Conservation (phyloP, 805 yeast species). For the Scheffersomyces coipomensis region DNA sequence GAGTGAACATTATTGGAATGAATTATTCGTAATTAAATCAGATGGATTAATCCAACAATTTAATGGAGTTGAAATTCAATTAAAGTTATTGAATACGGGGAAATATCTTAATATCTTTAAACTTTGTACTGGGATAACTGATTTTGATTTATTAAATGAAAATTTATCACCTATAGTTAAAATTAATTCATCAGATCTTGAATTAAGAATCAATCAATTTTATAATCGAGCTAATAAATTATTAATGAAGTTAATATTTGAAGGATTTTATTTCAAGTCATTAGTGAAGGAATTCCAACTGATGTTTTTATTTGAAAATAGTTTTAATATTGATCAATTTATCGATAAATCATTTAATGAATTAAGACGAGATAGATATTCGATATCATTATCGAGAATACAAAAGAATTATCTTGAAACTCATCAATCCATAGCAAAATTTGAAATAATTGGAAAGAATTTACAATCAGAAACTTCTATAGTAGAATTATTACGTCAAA, state of each 20-base stretch:
- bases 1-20: slow-evolving; percentile 69
- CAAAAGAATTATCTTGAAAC: slow-evolving; percentile 21
- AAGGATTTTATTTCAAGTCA: slow-evolving; percentile 54
- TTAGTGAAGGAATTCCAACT: slow-evolving; percentile 52
- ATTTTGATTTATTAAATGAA: slow-evolving; percentile 26
- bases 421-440: slow-evolving; percentile 3
- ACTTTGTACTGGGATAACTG: slow-evolving; percentile 53
- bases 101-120: slow-evolving; percentile 74
- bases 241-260: slow-evolving; percentile 54
- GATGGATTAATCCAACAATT: slow-evolving; percentile 77
- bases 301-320: slow-evolving; percentile 55
- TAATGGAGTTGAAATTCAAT: slow-evolving; percentile 48
- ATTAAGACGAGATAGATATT: slow-evolving; percentile 41
- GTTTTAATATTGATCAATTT: slow-evolving; percentile 52
- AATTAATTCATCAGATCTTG: slow-evolving; percentile 44
- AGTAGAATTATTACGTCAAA: slow-evolving; percentile 8
- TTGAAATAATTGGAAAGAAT: slow-evolving; percentile 1
- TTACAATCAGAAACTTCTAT: slow-evolving; percentile 3
- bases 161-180: slow-evolving; percentile 23
- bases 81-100: slow-evolving; percentile 76
- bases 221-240: slow-evolving; percentile 66
- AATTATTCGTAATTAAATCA: slow-evolving; percentile 67
- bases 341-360: slow-evolving; percentile 52
- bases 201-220: slow-evolving; percentile 56
- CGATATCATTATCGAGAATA: slow-evolving; percentile 27